Conservation (phyloP, 176 grass and related monocot genomes). For the Phoenix dactylifera region DNA sequence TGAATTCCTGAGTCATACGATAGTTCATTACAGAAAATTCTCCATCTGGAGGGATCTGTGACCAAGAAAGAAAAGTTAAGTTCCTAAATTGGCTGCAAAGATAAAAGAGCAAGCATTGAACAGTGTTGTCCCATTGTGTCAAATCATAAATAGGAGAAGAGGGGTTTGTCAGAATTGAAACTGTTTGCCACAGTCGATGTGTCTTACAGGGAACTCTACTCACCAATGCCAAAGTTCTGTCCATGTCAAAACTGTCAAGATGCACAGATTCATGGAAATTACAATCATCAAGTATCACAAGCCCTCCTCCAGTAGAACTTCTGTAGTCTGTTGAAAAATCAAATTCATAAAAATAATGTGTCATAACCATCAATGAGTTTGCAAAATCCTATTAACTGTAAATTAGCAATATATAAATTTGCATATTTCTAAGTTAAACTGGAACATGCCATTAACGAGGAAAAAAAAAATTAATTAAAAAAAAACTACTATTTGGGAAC, state of each 20-base stretch:
- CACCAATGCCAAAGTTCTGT: constrained; percentile 83
- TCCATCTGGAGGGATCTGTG: constrained; percentile 86
- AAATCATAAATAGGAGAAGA: no score
- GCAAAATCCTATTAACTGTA: no score
- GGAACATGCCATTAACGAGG: no score
- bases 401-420: no score
- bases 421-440: no score
- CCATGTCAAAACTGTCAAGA: constrained; percentile 91
- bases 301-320: constrained; percentile 77
- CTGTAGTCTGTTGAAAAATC: constrained; percentile 52
- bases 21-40: constrained; percentile 99
- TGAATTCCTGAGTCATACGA: constrained; percentile 96
- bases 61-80: constrained; percentile 15
- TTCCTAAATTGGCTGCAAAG: not conserved
- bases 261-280: constrained; percentile 98
- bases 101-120: no score
- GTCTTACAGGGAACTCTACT: constrained; percentile 17
- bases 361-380: no score
- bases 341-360: not conserved
- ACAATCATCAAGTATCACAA: constrained; percentile 92
- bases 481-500: no score
- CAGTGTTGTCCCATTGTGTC: no score
- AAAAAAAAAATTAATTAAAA: no score
- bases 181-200: no score
- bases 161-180: no score